These are phyloP conservation scores for Ceriops zippeliana DNA, from an alignment of 345 rosid genomes.

Conservation along the genomic window DNA sequence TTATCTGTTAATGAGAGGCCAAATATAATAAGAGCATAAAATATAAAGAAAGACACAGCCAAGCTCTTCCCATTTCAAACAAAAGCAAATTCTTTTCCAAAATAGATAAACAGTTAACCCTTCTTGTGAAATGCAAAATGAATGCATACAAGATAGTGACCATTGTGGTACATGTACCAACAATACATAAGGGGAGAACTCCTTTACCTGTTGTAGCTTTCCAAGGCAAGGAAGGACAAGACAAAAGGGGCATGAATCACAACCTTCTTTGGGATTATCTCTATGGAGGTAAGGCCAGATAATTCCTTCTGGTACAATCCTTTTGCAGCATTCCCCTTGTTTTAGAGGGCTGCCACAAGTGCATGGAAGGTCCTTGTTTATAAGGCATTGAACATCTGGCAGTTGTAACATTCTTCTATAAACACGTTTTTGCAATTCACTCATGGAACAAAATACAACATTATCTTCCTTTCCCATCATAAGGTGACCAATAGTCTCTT, in stretches of 20 bases:
- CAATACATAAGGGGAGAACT: neutral
- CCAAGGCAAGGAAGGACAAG: conserved; percentile 93
- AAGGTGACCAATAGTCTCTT: conserved; percentile 90
- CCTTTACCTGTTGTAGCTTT: conserved; percentile 71
- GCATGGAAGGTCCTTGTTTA: conserved; percentile 83
- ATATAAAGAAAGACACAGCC: conserved; percentile 1
- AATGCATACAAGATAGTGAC: neutral
- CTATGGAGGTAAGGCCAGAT: conserved; percentile 88
- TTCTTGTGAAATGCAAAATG: neutral
- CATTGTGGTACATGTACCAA: neutral
- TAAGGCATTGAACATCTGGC: conserved; percentile 82
- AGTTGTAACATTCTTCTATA: conserved; percentile 77
- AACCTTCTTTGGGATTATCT: conserved; percentile 77
- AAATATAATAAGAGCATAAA: conserved; percentile 11
- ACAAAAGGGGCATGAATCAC: conserved; percentile 97
- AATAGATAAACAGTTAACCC: neutral
- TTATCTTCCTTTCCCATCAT: conserved; percentile 99
- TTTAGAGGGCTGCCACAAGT: conserved; percentile 88
- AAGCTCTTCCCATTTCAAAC: neutral
- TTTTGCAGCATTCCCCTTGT: conserved; percentile 89
- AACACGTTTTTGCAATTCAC: conserved; percentile 75
- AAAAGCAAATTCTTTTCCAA: neutral
- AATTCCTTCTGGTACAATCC: conserved; percentile 77
- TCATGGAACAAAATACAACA: conserved; percentile 91
- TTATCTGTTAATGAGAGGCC: conserved; percentile 46